phyloP scores from a whole-genome alignment of 805 yeast species.

The Spathaspora passalidarum region DNA sequence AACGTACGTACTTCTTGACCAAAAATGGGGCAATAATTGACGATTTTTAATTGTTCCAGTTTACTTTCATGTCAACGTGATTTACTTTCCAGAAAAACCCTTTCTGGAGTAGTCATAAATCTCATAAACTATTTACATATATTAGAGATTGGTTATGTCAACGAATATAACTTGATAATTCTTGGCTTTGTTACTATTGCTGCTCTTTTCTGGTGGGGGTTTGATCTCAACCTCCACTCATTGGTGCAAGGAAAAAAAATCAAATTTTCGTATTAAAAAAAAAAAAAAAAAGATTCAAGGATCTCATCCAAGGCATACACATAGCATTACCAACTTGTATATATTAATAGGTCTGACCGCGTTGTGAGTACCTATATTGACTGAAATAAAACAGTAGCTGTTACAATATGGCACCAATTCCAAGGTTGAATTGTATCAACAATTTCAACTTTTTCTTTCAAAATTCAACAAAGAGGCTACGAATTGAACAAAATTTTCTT shows the following conservation, averaged over 20 bases:
- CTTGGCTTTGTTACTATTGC: too few relatives aligned
- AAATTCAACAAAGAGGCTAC: conserved; percentile 29
- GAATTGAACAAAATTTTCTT: conserved; percentile 31
- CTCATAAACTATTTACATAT: too few relatives aligned
- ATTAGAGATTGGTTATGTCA: too few relatives aligned
- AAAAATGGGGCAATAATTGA: too few relatives aligned
- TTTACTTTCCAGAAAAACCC: too few relatives aligned
- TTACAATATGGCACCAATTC: conserved; percentile 8
- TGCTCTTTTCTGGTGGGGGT: not conserved
- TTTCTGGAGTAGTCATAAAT: too few relatives aligned
- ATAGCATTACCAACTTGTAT: not conserved
- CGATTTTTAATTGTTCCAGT: too few relatives aligned
- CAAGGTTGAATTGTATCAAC: conserved; percentile 17
- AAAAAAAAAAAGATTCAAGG: not conserved
- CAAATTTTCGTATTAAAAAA: not conserved
- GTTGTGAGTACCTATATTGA: not conserved
- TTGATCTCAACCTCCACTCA: not conserved
- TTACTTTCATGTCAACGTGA: too few relatives aligned
- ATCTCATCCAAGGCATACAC: not conserved
- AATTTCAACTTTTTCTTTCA: conserved; percentile 26
- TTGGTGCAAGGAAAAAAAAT: not conserved
- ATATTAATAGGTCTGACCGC: too few relatives aligned
- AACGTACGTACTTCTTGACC: too few relatives aligned
- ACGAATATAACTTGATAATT: too few relatives aligned
- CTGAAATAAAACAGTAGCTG: not conserved